Conservation (phyloP, 1,139 yeast genomes). For the Casaregolazyma suthepensis region DNA sequence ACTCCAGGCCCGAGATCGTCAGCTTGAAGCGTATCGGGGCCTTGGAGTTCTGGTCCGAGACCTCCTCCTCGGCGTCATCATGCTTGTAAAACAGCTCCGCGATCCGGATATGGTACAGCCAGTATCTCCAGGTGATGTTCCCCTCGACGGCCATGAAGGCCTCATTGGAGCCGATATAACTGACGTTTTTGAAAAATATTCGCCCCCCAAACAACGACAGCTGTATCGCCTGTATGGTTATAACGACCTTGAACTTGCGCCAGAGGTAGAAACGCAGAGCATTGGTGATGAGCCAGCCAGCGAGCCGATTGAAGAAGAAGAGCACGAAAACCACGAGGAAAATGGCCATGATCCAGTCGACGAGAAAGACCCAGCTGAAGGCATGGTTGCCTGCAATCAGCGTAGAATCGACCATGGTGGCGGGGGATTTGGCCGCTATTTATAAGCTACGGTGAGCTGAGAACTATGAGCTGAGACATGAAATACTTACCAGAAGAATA, state of each 20-base stretch:
- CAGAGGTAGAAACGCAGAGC: slow-evolving; percentile 54
- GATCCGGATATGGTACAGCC: slow-evolving; percentile 48
- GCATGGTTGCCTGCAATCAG: slow-evolving; percentile 25
- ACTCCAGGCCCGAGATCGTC: slow-evolving; percentile 69
- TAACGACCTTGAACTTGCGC: slow-evolving; percentile 49
- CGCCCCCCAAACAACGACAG: slow-evolving; percentile 79
- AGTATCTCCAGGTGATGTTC: slow-evolving; percentile 82
- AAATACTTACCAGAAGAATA: not conserved
- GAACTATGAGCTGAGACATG: not conserved
- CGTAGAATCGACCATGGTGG: not conserved
- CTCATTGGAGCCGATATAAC: slow-evolving; percentile 63
- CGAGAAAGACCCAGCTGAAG: slow-evolving; percentile 76
- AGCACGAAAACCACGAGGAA: slow-evolving; percentile 57
- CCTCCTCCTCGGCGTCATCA: slow-evolving; percentile 8
- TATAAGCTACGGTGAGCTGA: not conserved
- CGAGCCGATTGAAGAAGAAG: slow-evolving; percentile 68
- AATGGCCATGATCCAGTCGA: slow-evolving; percentile 71
- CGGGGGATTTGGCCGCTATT: not conserved
- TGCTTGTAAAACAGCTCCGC: slow-evolving; percentile 13
- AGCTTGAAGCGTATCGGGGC: slow-evolving; percentile 58
- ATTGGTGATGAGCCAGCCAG: slow-evolving; percentile 57
- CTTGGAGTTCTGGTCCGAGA: slow-evolving; percentile 35
- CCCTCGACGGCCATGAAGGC: slow-evolving; percentile 66
- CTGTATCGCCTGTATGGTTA: slow-evolving; percentile 67
- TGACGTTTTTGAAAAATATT: slow-evolving; percentile 65